A percentile compares a stretch with the other conserved stretches of the same genome.
phyloP scores from a whole-genome alignment of 1,284 basidiomycete genomes.

The Laetiporus sulphureus region DNA sequence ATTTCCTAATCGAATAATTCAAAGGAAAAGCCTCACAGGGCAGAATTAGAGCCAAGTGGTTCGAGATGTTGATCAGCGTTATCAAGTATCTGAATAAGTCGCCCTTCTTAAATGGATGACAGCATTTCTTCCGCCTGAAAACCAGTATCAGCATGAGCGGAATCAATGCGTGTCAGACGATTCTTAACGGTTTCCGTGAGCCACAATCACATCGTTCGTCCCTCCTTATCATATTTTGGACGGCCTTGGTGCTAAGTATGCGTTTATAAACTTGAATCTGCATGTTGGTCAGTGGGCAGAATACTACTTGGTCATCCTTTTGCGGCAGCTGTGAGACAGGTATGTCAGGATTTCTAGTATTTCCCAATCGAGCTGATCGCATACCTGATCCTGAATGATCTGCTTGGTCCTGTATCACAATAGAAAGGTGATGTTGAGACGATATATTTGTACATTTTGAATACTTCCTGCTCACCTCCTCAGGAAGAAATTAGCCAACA shows the following conservation, averaged over 20 bases:
- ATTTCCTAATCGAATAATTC: background rate
- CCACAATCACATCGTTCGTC: conserved; percentile 72
- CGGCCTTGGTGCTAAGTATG: conserved; percentile 51
- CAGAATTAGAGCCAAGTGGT: conserved; percentile 77
- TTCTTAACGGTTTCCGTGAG: conserved; percentile 39
- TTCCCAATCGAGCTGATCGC: too few species aligned
- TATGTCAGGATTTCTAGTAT: too few species aligned
- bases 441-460: too few species aligned
- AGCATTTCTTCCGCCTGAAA: conserved; percentile 57
- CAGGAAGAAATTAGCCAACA: conserved; percentile 73
- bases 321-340: conserved; percentile 52
- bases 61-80: conserved; percentile 77
- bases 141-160: background rate
- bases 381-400: conserved; percentile 67
- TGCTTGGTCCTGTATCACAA: conserved; percentile 69
- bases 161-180: conserved; percentile 9
- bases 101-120: conserved; percentile 50
- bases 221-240: conserved; percentile 62
- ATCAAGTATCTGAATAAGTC: conserved; percentile 72
- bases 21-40: conserved; percentile 41
- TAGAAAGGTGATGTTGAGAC: too few species aligned
- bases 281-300: conserved; percentile 69
- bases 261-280: conserved; percentile 70
- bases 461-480: conserved; percentile 42
- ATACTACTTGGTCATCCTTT: conserved; percentile 84